Evolutionary conservation across 768 basidiomycete genomes (phyloP), one percentile per base, ranked within the genome.

Genomic region (Russula foetens): DNA sequence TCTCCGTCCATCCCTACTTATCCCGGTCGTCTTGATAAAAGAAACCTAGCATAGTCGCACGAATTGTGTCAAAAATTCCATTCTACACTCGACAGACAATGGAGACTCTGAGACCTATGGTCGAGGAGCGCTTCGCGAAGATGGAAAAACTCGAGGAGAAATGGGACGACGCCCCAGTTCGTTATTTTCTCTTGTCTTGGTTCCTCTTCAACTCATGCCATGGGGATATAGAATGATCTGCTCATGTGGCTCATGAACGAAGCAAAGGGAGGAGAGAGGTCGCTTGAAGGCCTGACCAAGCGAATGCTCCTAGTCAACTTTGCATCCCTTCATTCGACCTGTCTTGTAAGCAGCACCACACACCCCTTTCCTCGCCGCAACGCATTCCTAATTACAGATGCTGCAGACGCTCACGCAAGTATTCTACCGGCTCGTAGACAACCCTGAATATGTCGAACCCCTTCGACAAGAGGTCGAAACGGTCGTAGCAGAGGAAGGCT

Each of bases 241-340:
- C 68, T 79, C 15, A 70, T 70, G 35, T 77, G 75, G 76, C 66
- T 78, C 24, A 69, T 78, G 64, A 71, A 72, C 19, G 70, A 70
- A 12, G 68, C 68, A 47, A 38, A 67, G 67, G 62, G 70, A 64
- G 35, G 64, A 63, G 64, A 76, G 66, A 63, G 66, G 64, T 62
- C 66, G 63, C 63, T 69, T 44, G 64, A 72, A 45, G 69, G 68
- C 43, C 58, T 75, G 17, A 21, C 62, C 7, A 54, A 44, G 15
- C 71, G 75, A 44, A 64, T 77, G 52, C 68, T 78, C 45, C 59
- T 69, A 11, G 62, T 78, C 33, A 74, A 78, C 63, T 75, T 79
- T 58, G 47, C 49, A 68, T 68, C 73, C 3, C 66, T 76, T 39
- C 75, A 75, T 50, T 72, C 68, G n/a, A 69, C 71, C 11, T 64